Base-by-base conservation (phyloP, 2,329 filamentous ascomycete genomes). In the Triangularia verruculosa region DNA sequence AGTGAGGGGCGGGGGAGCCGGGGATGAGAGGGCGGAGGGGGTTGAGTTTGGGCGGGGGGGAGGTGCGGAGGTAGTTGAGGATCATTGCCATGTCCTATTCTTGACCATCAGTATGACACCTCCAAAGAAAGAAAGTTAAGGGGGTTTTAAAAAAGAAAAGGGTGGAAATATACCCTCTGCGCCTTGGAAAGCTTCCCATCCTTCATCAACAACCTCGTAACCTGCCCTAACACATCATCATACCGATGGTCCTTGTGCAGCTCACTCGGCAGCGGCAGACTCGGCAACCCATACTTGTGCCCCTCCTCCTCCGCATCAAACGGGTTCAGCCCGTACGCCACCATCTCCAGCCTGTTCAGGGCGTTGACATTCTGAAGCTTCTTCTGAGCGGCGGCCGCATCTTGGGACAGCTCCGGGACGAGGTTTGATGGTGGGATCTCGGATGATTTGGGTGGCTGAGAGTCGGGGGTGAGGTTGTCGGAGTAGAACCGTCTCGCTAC, bases 111-210 rank as follows among this genome's bases (percentile, higher is more conserved):
- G n/a, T n/a, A n/a, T n/a, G n/a, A n/a, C n/a, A n/a, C 12, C 5
- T 28, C 27, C 4, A 28, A 5, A 28, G 27, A 28, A 28, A 9
- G 9, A 9, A 9, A 28, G 27, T 4, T 4, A 28, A 9, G 27
- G 39, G 39, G 39, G 39, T n/a, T 47, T 47, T 28, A 13, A 24
- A 13, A 3, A 13, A 3, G 15, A 3, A 13, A 13, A n/a, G 52
- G 15, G 53, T 25, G 7, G n/a, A 27, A 32, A 47, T 9, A 25
- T 83, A 96, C 93, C 80, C 88, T 87, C 77, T 99, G 92, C n/a
- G 95, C 95, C 75, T 86, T 84, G 73, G 89, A 90, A 75, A 96
- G 86, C 81, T 97, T 96, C 70, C 95, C 95, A 77, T 98, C 86
- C 71, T 83, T 82, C 94, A 98, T 99, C 67, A 99, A 78, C 70